Percentiles rank a stretch among this genome's conserved stretches.
Conservation (phyloP, 177 flowering plant genomes). For the Telopea speciosissima region DNA sequence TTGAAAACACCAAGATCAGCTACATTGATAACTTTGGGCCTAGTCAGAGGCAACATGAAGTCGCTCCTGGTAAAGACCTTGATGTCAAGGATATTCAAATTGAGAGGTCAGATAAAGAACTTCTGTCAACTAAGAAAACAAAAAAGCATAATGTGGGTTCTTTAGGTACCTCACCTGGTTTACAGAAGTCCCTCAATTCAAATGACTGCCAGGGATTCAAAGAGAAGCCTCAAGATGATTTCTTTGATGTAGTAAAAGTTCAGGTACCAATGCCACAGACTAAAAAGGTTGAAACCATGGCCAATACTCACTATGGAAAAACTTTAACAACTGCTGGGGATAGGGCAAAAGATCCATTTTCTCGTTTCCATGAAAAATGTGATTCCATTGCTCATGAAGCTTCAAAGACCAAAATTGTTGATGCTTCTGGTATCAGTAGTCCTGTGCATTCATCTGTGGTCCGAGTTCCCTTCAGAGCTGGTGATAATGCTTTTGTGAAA, state of each 20-base stretch:
- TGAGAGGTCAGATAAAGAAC: slow-evolving; percentile 15
- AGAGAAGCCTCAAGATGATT: slow-evolving; percentile 10
- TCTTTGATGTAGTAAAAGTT: slow-evolving; percentile 3
- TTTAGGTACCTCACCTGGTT: slow-evolving; percentile 12
- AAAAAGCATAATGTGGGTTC: slow-evolving; percentile 20
- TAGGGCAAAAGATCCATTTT: slow-evolving; percentile 7
- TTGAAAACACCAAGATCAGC: slow-evolving; percentile 19
- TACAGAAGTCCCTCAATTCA: slow-evolving; percentile 14
- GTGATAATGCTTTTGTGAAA: neutral
- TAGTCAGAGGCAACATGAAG: slow-evolving; percentile 16
- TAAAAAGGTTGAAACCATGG: slow-evolving; percentile 8
- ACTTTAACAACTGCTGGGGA: slow-evolving; percentile 9
- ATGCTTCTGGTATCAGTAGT: slow-evolving; percentile 11
- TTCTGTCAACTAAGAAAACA: slow-evolving; percentile 17
- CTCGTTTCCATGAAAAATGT: slow-evolving; percentile 3
- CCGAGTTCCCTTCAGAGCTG: slow-evolving; percentile 2
- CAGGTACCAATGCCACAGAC: slow-evolving; percentile 13
- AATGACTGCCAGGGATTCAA: slow-evolving; percentile 16
- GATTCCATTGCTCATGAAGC: slow-evolving; percentile 7
- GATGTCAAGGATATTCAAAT: slow-evolving; percentile 11
- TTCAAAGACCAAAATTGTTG: slow-evolving; percentile 7
- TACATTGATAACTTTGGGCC: slow-evolving; percentile 29
- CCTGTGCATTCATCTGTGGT: neutral
- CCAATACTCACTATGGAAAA: slow-evolving; percentile 9
- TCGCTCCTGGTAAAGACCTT: slow-evolving; percentile 13